These are phyloP conservation scores for Pharus latifolius DNA, from an alignment of 176 grass and related monocot species.

Conservation along the genomic window DNA sequence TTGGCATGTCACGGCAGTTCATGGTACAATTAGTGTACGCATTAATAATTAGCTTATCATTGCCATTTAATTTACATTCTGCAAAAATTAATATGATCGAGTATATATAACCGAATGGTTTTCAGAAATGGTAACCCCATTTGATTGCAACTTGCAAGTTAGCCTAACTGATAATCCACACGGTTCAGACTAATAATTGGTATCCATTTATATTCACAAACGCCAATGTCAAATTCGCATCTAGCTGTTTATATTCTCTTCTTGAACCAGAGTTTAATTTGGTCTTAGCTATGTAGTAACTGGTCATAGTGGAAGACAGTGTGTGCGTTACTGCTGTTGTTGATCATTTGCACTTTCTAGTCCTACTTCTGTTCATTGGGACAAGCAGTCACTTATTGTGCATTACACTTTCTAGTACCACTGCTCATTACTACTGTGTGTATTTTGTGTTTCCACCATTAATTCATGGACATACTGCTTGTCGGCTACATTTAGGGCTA, in stretches of 20 bases:
- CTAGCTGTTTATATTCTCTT: not conserved
- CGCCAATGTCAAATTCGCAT: not conserved
- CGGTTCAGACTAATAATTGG: not conserved
- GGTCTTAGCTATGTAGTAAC: constrained; percentile 1
- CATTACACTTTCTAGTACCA: no score
- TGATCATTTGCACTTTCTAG: constrained; percentile 12
- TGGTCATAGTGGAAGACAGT: constrained; percentile 32
- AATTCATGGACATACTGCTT: no score
- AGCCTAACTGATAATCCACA: constrained; percentile 6
- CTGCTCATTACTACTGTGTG: no score
- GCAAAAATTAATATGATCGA: not conserved
- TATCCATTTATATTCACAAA: no score
- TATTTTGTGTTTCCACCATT: no score
- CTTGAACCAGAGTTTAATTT: not conserved
- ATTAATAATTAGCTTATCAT: not conserved
- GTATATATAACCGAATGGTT: not conserved
- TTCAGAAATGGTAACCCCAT: not conserved
- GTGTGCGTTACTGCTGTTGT: constrained; percentile 22
- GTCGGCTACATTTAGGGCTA: no score
- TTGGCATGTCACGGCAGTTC: no score
- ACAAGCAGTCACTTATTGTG: constrained; percentile 4
- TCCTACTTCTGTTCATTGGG: not conserved
- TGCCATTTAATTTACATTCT: not conserved
- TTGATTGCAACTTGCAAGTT: constrained; percentile 1
- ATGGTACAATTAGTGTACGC: not conserved